Evolutionary conservation across 371 early-diverging fungal genomes (phyloP), one percentile per base, ranked within the genome.

Genomic region (Haplosporangium sp.): DNA sequence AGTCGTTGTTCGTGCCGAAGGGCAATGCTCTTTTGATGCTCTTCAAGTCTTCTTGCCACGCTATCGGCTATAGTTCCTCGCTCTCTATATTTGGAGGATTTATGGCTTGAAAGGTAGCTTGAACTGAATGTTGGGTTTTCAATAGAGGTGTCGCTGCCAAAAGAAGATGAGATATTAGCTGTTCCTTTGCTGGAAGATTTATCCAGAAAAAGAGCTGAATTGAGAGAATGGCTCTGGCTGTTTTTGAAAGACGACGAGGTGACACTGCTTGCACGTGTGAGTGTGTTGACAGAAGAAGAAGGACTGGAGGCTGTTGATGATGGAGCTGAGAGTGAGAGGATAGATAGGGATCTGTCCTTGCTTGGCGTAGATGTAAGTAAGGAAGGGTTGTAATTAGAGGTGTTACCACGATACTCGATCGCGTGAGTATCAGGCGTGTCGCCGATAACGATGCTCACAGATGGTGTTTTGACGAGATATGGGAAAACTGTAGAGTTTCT

Each of bases 61-160:
- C 52, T 68, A 27, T 84, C 70, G 20, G 87, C 85, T 19, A 85
- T 84, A 2, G 76, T 86, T 44, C 85, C 73, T 58, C 84, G 83
- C 71, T 88, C 87, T 34, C 65, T 69, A 20, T 77, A 85, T 79
- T 87, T 87, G 56, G 84, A 88, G 7, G 81, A 84, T 56, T 83
- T 85, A 19, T 86, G 69, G 45, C 85, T 88, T 11, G 87, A 84
- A 39, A 87, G 64, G 52, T 87, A 87, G 67, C 85, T 87, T 56
- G 85, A 84, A 7, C 84, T 86, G 10, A 86, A 67, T 27, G 86
- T 61, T 3, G 88, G 85, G 71, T 88, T 85, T 60, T 89, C 90
- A 20, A 88, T 72, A 4, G 86, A 89, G 48, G 87, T 84, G 63
- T 88, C 85, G 37, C 86, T 74, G 63, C 89, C 89, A 37, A 88